phyloP scores from a whole-genome alignment of 768 basidiomycete genomes.

The Russula sp. region DNA sequence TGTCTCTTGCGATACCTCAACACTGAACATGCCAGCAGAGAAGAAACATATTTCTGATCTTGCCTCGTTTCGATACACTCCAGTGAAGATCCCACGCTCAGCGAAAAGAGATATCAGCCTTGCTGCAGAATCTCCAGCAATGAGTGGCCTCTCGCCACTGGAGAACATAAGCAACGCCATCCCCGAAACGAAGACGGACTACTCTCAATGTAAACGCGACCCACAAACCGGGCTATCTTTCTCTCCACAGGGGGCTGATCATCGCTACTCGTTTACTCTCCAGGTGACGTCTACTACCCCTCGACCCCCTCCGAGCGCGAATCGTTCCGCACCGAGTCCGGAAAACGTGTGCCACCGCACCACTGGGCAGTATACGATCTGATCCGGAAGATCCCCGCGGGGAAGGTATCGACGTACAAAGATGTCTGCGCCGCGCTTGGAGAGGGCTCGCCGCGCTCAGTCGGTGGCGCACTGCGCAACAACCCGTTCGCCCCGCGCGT shows the following conservation, averaged over 20 bases:
- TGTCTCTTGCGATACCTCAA: not conserved
- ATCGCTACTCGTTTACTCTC: too few species aligned
- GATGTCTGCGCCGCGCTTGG: constrained; percentile 40
- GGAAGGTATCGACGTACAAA: constrained; percentile 22
- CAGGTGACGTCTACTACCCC: constrained; percentile 18
- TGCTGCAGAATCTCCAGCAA: not conserved
- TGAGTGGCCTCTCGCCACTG: not conserved
- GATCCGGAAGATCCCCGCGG: constrained; percentile 10
- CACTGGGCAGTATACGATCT: constrained; percentile 23
- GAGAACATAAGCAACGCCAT: not conserved
- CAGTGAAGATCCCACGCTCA: not conserved
- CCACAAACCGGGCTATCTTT: not conserved
- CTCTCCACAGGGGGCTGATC: not conserved
- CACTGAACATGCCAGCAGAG: constrained; percentile 7
- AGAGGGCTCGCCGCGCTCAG: constrained; percentile 57
- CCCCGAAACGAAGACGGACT: not conserved
- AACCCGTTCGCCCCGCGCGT: constrained; percentile 64
- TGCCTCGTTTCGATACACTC: constrained; percentile 9
- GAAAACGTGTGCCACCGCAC: constrained; percentile 21
- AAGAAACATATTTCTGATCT: not conserved
- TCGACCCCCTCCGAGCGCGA: constrained; percentile 13
- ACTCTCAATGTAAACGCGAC: constrained; percentile 1
- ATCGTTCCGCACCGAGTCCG: constrained; percentile 13
- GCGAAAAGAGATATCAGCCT: not conserved
- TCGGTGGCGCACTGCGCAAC: constrained; percentile 53